Percentiles rank a stretch among this genome's conserved stretches.
Evolutionary conservation across 2,329 filamentous ascomycete genomes (phyloP).

Genomic region (Aspergillus vadensis): DNA sequence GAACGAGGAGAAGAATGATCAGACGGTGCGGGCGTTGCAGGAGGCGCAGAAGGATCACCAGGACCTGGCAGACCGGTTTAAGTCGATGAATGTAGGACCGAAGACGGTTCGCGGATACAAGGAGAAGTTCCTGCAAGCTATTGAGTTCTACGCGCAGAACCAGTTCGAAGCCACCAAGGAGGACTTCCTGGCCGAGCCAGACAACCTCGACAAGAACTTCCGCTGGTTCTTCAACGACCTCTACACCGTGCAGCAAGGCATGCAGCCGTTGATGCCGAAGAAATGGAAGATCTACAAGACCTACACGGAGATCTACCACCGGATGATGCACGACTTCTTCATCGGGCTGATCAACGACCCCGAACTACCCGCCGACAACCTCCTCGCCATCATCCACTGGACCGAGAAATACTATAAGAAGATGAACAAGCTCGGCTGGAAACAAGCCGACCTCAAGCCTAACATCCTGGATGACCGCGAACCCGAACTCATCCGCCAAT

Average conservation of each 20-base stretch:
- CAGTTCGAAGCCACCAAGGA: conserved; percentile 73
- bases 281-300: conserved; percentile 95
- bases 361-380: conserved; percentile 80
- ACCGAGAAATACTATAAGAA: conserved; percentile 94
- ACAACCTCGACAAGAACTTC: conserved; percentile 80
- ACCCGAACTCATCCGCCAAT: conserved; percentile 86
- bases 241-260: conserved; percentile 89
- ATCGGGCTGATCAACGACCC: conserved; percentile 80
- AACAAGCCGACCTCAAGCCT: conserved; percentile 72
- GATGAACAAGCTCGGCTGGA: conserved; percentile 86
- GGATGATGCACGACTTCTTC: conserved; percentile 93
- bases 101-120: conserved; percentile 95
- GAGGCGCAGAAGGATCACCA: conserved; percentile 95
- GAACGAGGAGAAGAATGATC: conserved; percentile 95
- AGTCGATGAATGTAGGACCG: conserved; percentile 90
- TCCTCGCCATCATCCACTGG: conserved; percentile 91
- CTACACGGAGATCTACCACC: conserved; percentile 88
- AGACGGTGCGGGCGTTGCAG: conserved; percentile 84
- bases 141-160: conserved; percentile 70
- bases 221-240: conserved; percentile 99
- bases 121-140: conserved; percentile 85
- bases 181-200: conserved; percentile 80
- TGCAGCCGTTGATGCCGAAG: conserved; percentile 87
- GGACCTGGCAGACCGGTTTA: conserved; percentile 89
- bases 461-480: conserved; percentile 91